Base-by-base conservation (phyloP, 306 rosid genomes). In the Fagus crenata region DNA sequence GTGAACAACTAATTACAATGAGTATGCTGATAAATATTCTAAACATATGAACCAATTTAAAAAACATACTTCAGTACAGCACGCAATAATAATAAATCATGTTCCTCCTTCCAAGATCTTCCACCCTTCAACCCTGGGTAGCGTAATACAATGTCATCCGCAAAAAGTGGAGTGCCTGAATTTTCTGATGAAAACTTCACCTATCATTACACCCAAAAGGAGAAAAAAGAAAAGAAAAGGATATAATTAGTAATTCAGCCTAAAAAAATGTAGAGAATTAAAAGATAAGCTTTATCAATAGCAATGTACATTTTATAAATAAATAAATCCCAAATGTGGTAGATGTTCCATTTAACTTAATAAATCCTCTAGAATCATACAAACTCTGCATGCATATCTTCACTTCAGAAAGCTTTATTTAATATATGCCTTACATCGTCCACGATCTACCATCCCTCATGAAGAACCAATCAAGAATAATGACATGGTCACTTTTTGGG, bases 101-200 rank as follows among this genome's bases (percentile, higher is more conserved):
- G 97, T 72, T 91, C 89, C 90, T 90, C 97, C 89, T 89, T 95
- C 99, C 99, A 95, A 75, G 81, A 86, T 82, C 81, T 95, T 78
- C 89, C 91, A 85, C 92, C 97, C 90, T 83, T 92, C 86, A 92
- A 80, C 74, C 89, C 90, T 53, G 91, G 93, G 82, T 92, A 89
- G 46, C 96, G 92, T 72, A 65, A 81, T 71, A 88, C 49, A 78
- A 92, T 85, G 82, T 92, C 97, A 7, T 92, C 91, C 4, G 91
- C 65, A 82, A 85, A 95, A 75, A 90, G 89, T 72, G 91, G 88
- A 86, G 81, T 63, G 37, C 82, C 89, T 28, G 83, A 88, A 84
- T 84, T 88, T 78, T 86, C 87, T 76, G 80, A 76, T 63, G 89
- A 88, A 84, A 79, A 82, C 83, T 83, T 87, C 74, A 86, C 93